phyloP scores from a whole-genome alignment of 2,329 filamentous ascomycete genomes.

The Didymella keratinophila region DNA sequence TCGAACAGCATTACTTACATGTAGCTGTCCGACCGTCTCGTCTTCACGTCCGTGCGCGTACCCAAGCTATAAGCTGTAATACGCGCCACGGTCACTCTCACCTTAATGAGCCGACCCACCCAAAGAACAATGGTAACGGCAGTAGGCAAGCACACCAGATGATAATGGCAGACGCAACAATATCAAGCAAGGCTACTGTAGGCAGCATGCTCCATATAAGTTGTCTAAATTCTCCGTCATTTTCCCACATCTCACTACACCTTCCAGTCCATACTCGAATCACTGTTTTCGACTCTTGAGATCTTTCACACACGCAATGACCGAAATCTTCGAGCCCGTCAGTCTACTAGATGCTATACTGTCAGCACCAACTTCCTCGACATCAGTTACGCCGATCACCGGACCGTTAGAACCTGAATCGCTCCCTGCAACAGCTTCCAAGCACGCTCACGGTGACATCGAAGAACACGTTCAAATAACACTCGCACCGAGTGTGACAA shows the following conservation, averaged over 20 bases:
- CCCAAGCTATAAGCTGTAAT: neutral
- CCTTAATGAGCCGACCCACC: neutral
- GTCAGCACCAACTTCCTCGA: neutral
- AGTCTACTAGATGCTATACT: neutral
- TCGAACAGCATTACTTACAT: neutral
- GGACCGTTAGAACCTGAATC: neutral
- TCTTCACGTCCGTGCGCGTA: neutral
- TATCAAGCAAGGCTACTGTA: neutral
- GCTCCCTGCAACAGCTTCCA: neutral
- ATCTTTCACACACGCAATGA: neutral
- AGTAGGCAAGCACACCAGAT: neutral
- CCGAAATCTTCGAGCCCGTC: neutral
- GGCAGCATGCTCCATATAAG: neutral
- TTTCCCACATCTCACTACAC: neutral
- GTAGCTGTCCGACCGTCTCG: neutral
- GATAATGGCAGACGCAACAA: constrained; percentile 15
- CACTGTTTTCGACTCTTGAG: neutral
- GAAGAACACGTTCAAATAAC: neutral
- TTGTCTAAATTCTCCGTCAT: neutral
- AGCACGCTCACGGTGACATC: neutral
- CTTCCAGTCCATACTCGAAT: neutral
- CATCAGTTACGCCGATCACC: neutral
- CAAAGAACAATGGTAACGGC: constrained; percentile 7
- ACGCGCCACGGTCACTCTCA: neutral
- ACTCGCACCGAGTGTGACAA: neutral